Conservation (phyloP, 2,329 filamentous ascomycete genomes). For the Colletotrichum liaoningense region DNA sequence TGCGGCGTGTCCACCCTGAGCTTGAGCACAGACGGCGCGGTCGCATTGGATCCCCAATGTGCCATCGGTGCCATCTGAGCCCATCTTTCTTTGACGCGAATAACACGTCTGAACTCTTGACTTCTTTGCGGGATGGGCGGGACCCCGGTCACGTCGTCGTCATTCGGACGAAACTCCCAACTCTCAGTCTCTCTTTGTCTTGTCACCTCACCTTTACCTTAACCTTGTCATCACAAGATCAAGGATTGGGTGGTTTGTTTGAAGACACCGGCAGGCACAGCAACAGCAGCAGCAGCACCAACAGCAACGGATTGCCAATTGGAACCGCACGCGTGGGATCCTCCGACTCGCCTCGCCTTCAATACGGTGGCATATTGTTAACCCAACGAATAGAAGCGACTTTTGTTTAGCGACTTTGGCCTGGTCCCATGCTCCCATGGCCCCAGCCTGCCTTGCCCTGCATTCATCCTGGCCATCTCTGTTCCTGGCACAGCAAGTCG, state of each 20-base stretch:
- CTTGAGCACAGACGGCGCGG: not conserved
- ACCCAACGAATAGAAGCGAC: not conserved
- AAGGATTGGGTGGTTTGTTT: not conserved
- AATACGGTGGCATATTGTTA: not conserved
- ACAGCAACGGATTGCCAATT: not conserved
- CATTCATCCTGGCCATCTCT: not conserved
- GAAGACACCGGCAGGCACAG: not conserved
- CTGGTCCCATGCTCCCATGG: not conserved
- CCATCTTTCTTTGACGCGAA: not conserved
- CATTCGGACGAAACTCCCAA: not conserved
- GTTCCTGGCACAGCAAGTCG: not conserved
- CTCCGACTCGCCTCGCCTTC: not conserved
- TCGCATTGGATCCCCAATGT: not conserved
- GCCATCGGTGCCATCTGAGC: not conserved
- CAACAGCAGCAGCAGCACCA: not conserved
- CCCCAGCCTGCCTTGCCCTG: not conserved
- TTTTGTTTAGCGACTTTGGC: not conserved
- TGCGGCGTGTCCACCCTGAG: not conserved
- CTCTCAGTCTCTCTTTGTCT: not conserved
- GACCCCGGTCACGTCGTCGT: not conserved
- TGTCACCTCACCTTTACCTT: not conserved
- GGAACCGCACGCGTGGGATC: not conserved
- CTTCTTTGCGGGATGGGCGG: not conserved
- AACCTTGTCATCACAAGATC: not conserved
- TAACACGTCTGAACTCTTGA: not conserved